These are phyloP conservation scores for Bacidia gigantensis DNA, from an alignment of 495 filamentous ascomycete genomes.

Conservation along the genomic window DNA sequence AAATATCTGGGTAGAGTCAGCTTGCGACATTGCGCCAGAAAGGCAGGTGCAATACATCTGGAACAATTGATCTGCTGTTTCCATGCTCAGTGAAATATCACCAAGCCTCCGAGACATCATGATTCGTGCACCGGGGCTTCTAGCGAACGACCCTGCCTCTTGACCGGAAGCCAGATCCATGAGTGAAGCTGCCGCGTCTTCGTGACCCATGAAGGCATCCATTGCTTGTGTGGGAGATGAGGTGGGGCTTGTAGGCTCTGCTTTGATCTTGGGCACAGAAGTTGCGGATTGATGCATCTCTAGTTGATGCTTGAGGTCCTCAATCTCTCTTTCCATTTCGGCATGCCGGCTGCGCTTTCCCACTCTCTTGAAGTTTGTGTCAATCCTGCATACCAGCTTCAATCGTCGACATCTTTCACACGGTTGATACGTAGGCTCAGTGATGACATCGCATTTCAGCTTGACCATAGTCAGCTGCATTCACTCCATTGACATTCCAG, in stretches of 20 bases:
- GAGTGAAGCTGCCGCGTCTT: constrained; percentile 72
- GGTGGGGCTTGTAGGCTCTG: constrained; percentile 15
- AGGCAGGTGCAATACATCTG: constrained; percentile 37
- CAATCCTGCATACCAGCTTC: constrained; percentile 80
- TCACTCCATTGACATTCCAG: background rate
- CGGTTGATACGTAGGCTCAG: constrained; percentile 58
- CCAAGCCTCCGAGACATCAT: constrained; percentile 40
- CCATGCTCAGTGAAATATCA: constrained; percentile 57
- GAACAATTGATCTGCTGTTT: constrained; percentile 63
- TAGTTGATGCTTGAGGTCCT: constrained; percentile 54
- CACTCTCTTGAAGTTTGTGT: constrained; percentile 84
- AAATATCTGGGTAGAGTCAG: constrained; percentile 41
- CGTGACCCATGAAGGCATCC: constrained; percentile 60
- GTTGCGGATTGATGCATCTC: constrained; percentile 38
- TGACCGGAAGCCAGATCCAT: constrained; percentile 54
- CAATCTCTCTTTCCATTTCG: constrained; percentile 68
- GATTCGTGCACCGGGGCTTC: constrained; percentile 31
- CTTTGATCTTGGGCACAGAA: constrained; percentile 27
- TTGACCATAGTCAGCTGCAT: constrained; percentile 18
- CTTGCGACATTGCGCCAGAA: background rate
- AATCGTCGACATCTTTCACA: constrained; percentile 78
- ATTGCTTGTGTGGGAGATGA: constrained; percentile 22
- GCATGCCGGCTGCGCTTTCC: constrained; percentile 84
- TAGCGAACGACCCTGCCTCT: constrained; percentile 32
- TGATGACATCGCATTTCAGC: constrained; percentile 82